Percentiles rank a stretch among this genome's conserved stretches.
Evolutionary conservation across 208 protist species (phyloP).

Genomic region (Porcisia hertigi): DNA sequence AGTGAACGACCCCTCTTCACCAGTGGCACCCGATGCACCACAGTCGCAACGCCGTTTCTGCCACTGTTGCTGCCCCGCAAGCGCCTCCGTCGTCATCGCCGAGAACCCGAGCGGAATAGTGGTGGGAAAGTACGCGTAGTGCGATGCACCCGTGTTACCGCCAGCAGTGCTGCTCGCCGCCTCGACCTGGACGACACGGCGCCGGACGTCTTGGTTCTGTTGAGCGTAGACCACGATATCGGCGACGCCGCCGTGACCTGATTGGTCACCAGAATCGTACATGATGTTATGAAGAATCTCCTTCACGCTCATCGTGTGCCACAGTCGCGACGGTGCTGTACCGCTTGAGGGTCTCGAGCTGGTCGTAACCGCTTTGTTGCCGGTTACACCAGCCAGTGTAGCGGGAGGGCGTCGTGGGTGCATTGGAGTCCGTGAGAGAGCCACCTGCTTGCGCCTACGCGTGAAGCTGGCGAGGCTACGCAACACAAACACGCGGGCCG

Average conservation of each 20-base stretch:
- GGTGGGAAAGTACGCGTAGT: constrained; percentile 31
- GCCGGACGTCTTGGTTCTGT: constrained; percentile 33
- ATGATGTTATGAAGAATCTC: constrained; percentile 36
- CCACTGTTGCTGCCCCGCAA: constrained; percentile 18
- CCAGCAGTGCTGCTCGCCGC: neutral
- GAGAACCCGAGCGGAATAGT: constrained; percentile 42
- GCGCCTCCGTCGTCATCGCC: constrained; percentile 22
- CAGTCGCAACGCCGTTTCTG: constrained; percentile 1
- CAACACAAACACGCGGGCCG: constrained; percentile 65
- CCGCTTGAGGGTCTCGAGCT: neutral
- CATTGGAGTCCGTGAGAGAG: constrained; percentile 26
- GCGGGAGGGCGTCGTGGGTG: neutral
- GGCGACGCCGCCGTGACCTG: neutral
- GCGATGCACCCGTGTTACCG: neutral
- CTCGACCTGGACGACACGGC: constrained; percentile 17
- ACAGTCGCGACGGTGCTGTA: neutral
- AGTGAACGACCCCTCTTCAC: neutral
- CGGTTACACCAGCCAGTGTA: neutral
- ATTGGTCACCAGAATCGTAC: constrained; percentile 17
- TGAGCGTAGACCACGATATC: constrained; percentile 19
- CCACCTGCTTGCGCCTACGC: constrained; percentile 35
- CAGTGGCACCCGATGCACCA: neutral
- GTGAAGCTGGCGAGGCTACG: constrained; percentile 63
- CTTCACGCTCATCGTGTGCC: constrained; percentile 23
- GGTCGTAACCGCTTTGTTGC: neutral